Percentiles rank a stretch among this genome's conserved stretches.
Evolutionary conservation across 805 yeast species (phyloP).

Genomic region (Ogataea nitratoaversa): DNA sequence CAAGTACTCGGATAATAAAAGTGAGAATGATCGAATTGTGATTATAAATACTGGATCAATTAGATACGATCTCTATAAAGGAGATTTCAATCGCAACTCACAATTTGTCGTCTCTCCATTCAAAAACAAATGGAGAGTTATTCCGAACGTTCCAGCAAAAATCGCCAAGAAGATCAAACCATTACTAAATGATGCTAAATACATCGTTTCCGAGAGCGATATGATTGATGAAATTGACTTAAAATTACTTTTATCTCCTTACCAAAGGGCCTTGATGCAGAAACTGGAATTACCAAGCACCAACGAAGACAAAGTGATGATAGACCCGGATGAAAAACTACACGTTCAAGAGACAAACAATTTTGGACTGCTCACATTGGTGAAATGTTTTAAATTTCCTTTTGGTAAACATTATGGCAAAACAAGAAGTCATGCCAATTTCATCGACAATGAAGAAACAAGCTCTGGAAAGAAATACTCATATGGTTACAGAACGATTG

Average conservation of each 20-base stretch:
- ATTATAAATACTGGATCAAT: slow-evolving; percentile 84
- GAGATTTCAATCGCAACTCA: slow-evolving; percentile 76
- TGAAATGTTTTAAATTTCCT: too few relatives aligned
- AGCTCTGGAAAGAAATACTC: slow-evolving; percentile 20
- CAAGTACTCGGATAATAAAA: slow-evolving; percentile 17
- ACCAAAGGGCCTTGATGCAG: slow-evolving; percentile 20
- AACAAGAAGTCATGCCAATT: not conserved
- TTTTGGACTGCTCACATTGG: too few relatives aligned
- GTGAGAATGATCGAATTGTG: slow-evolving; percentile 43
- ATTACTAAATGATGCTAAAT: slow-evolving; percentile 53
- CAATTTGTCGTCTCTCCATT: slow-evolving; percentile 85
- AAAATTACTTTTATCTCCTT: slow-evolving; percentile 17
- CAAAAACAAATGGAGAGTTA: slow-evolving; percentile 69
- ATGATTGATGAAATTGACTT: slow-evolving; percentile 3
- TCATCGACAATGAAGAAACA: not conserved
- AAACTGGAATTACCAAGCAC: not conserved
- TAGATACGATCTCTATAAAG: slow-evolving; percentile 80
- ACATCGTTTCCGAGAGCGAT: slow-evolving; percentile 19
- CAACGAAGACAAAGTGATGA: not conserved
- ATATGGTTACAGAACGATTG: slow-evolving; percentile 77
- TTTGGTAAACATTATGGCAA: too few relatives aligned
- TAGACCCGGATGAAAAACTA: not conserved
- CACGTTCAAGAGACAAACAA: too few relatives aligned
- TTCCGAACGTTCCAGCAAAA: slow-evolving; percentile 52
- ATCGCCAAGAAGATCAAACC: slow-evolving; percentile 53